Evolutionary conservation across 169 alveolate genomes (phyloP).

Genomic region (Plasmodium cynomolgi): DNA sequence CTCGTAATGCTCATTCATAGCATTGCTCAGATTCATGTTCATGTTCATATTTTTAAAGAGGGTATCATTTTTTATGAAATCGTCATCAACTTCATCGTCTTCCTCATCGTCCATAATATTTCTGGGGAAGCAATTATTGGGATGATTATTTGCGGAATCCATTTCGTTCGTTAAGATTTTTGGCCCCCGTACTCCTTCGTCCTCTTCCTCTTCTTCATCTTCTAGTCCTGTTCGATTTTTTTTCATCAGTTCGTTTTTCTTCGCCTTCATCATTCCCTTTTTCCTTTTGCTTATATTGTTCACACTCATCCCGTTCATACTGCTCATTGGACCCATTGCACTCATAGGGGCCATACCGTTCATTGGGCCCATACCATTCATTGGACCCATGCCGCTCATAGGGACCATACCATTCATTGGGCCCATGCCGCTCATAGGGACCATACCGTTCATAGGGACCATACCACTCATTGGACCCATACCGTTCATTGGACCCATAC

Average conservation of each 20-base stretch:
- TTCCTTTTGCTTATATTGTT: neutral
- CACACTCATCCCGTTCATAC: neutral
- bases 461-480: neutral
- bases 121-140: neutral
- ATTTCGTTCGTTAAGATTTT: neutral
- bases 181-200: neutral
- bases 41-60: neutral
- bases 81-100: neutral
- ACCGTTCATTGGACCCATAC: neutral
- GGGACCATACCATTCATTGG: neutral
- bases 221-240: neutral
- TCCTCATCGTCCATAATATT: neutral
- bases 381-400: neutral
- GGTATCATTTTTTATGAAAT: slow-evolving; percentile 1
- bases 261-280: neutral
- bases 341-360: neutral
- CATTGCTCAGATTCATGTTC: neutral
- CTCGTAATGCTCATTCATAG: neutral
- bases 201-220: slow-evolving; percentile 2
- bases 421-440: neutral
- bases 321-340: neutral
- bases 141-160: neutral
- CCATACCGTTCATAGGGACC: neutral
- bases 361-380: neutral
- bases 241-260: neutral